Percentiles rank a stretch among this genome's conserved stretches.
Conservation (phyloP, 2,329 filamentous ascomycete genomes). For the Stagonosporopsis cucurbitacearum region DNA sequence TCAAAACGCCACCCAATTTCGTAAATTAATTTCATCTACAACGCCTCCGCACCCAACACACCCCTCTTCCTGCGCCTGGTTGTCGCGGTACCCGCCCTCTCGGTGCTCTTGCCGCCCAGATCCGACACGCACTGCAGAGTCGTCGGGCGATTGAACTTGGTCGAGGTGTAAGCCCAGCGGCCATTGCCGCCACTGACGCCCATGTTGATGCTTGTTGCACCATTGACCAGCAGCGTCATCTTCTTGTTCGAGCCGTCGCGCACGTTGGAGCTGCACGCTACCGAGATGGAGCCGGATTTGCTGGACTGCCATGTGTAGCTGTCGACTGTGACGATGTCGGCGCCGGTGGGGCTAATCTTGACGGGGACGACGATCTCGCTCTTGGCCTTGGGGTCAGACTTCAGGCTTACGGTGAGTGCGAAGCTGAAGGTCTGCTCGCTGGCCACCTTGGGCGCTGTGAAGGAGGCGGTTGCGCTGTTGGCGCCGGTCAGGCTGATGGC, state of each 20-base stretch:
- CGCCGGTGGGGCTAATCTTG: constrained; percentile 30
- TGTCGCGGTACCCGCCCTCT: constrained; percentile 27
- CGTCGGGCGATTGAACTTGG: constrained; percentile 36
- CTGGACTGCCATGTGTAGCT: constrained; percentile 41
- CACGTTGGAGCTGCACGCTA: constrained; percentile 46
- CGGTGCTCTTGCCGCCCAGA: constrained; percentile 31
- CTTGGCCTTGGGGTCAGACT: constrained; percentile 29
- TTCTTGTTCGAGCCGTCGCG: constrained; percentile 39
- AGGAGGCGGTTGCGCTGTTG: constrained; percentile 28
- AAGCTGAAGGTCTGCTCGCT: constrained; percentile 36
- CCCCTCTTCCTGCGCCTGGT: constrained; percentile 19
- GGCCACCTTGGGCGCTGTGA: constrained; percentile 33
- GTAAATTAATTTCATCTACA: background rate
- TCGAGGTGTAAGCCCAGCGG: constrained; percentile 36
- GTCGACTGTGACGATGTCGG: constrained; percentile 42
- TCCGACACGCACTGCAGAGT: constrained; percentile 39
- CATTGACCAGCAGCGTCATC: constrained; percentile 40
- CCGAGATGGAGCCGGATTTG: constrained; percentile 41
- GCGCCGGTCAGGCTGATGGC: constrained; percentile 30
- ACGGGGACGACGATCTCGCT: constrained; percentile 40
- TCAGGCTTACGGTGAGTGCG: constrained; percentile 36
- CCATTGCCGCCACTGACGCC: constrained; percentile 31
- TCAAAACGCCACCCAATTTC: background rate
- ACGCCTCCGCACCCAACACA: background rate
- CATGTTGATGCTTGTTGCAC: constrained; percentile 29